These are phyloP conservation scores for Pistacia vera DNA, from an alignment of 345 rosid genomes.

Conservation along the genomic window DNA sequence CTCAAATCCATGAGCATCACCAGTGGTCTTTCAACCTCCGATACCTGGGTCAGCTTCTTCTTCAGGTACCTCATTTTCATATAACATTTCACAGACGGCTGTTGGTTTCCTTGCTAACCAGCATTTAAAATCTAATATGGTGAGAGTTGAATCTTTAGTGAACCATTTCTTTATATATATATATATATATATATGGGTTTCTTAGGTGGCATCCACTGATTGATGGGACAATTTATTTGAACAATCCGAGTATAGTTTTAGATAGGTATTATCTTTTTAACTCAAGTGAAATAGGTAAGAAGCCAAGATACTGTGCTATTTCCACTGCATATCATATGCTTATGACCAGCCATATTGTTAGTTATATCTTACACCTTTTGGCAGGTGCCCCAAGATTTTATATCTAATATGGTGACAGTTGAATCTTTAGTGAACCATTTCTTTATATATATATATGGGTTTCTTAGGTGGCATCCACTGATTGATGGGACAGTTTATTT, in stretches of 20 bases:
- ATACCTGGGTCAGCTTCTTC: constrained; percentile 15
- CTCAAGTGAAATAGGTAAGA: too few species aligned
- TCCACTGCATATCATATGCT: too few species aligned
- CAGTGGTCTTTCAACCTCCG: constrained; percentile 21
- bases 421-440: too few species aligned
- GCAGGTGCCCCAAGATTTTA: too few species aligned
- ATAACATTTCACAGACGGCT: constrained; percentile 24
- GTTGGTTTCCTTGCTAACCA: constrained; percentile 16
- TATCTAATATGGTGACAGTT: too few species aligned
- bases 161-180: background rate
- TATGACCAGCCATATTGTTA: too few species aligned
- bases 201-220: background rate
- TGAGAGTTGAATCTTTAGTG: constrained; percentile 19
- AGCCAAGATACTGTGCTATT: too few species aligned
- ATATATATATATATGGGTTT: background rate
- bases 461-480: background rate
- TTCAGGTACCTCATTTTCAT: constrained; percentile 22
- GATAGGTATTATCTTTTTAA: too few species aligned
- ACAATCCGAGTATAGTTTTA: background rate
- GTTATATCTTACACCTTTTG: too few species aligned
- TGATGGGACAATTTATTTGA: background rate
- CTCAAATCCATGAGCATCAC: constrained; percentile 19
- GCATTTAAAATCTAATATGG: constrained; percentile 26
- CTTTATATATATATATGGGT: background rate
- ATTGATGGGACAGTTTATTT: background rate